Evolutionary conservation across 306 rosid species (phyloP), one percentile per base, ranked within the genome.

Genomic region (Biancaea sappan): DNA sequence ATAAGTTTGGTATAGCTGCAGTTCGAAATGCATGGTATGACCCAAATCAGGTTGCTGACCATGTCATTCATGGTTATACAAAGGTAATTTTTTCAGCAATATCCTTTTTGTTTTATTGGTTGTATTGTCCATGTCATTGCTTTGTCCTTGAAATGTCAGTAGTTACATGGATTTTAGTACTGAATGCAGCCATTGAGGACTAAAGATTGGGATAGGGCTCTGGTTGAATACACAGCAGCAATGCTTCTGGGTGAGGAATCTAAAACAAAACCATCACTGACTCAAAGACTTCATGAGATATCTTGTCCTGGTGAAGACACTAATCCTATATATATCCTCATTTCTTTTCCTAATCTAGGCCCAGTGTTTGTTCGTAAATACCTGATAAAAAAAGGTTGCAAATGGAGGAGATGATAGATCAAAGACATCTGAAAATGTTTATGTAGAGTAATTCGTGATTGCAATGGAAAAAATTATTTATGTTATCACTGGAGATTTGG

Each of bases 161-260:
- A 62, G 73, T 89, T 25, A 85, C 77, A 40, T 77, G 67, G 75
- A 56, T 77, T 58, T 50, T 83, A 64, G 3, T 69, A 56, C 34
- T 71, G 65, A 64, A 69, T 85, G 77, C 93, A 94, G 97, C 98
- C 98, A 74, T 79, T 94, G 77, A 89, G 89, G 89, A 53, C 69
- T n/a, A 94, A 94, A 79, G 84, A 82, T 83, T 91, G 98, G 97
- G 98, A 94, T 77, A 88, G 80, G 83, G 98, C 97, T 56, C 89
- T 91, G 40, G 82, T 85, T 72, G 98, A 94, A 81, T 90, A 28
- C 91, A 87, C 92, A 51, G 92, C 88, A 53, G 97, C 98, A 12
- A 81, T 84, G 89, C 88, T 94, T 76, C 82, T 93, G 51, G 94
- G 88, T 69, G 83, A 88, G 66, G 89, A 82, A 35, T 75, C 86